Conservation (phyloP, 2,329 filamentous ascomycete genomes). For the Aspergillus niger region DNA sequence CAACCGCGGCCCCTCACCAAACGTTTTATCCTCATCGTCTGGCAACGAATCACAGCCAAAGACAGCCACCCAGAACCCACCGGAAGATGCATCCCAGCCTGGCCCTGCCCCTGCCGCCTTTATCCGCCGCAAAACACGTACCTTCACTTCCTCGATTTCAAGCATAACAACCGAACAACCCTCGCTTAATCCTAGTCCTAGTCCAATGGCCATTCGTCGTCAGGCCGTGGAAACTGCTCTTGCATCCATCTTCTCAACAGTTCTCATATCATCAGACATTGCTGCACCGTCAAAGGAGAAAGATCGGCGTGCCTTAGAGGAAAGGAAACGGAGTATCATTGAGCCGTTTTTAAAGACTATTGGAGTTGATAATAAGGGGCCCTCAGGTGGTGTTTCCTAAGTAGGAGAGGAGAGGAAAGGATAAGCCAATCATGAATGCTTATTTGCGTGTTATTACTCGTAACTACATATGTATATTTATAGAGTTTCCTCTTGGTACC, state of each 20-base stretch:
- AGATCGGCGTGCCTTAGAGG: conserved; percentile 62
- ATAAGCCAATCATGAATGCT: neutral
- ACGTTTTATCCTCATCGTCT: conserved; percentile 4
- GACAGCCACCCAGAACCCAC: neutral
- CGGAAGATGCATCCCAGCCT: conserved; percentile 13
- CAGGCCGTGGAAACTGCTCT: conserved; percentile 62
- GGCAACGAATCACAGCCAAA: conserved; percentile 13
- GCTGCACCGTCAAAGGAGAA: conserved; percentile 52
- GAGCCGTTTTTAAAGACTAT: conserved; percentile 66
- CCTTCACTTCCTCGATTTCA: conserved; percentile 28
- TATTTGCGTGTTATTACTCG: neutral
- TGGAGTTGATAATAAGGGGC: conserved; percentile 36
- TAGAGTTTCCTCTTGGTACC: neutral
- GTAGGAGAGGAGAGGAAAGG: neutral
- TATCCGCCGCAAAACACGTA: conserved; percentile 31
- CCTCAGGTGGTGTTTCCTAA: conserved; percentile 32
- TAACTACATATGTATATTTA: conserved; percentile 2
- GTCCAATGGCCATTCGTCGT: conserved; percentile 57
- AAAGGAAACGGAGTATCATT: conserved; percentile 66
- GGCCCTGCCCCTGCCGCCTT: conserved; percentile 28
- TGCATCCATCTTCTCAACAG: conserved; percentile 65
- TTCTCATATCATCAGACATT: conserved; percentile 59
- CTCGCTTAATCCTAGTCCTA: conserved; percentile 27
- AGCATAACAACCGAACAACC: conserved; percentile 32
- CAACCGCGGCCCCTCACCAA: conserved; percentile 6